Percentiles rank a stretch among this genome's conserved stretches.
phyloP scores from a whole-genome alignment of 2,329 filamentous ascomycete species.

The Metarhizium album region DNA sequence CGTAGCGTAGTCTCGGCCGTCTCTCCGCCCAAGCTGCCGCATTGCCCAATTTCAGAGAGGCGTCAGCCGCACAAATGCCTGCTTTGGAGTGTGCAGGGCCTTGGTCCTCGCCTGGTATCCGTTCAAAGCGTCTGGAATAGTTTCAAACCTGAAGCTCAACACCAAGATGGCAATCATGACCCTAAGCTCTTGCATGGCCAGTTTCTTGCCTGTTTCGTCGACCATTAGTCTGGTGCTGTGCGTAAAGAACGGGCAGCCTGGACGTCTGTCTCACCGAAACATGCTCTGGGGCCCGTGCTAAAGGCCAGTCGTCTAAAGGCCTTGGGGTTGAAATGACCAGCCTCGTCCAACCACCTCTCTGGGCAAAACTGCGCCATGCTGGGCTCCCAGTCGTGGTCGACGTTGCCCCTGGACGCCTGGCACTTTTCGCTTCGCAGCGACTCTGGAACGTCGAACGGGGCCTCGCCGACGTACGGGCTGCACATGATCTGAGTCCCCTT shows the following conservation, averaged over 20 bases:
- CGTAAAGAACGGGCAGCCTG: too few species aligned
- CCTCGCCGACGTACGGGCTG: background rate
- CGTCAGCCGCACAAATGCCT: constrained; percentile 1
- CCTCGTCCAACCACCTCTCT: constrained; percentile 7
- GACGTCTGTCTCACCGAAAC: background rate
- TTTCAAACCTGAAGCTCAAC: background rate
- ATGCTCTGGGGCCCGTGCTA: background rate
- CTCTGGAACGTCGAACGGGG: constrained; percentile 8
- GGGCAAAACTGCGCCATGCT: constrained; percentile 7
- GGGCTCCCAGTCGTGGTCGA: constrained; percentile 1
- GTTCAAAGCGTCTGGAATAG: constrained; percentile 1
- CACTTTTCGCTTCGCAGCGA: constrained; percentile 5
- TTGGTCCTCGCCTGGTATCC: background rate
- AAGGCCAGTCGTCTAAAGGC: background rate
- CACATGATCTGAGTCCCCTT: constrained; percentile 2
- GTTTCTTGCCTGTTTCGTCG: background rate
- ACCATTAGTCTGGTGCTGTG: background rate
- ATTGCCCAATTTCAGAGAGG: too few species aligned
- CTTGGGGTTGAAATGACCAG: background rate
- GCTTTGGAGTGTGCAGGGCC: background rate
- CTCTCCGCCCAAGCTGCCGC: too few species aligned
- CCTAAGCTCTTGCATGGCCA: constrained; percentile 3
- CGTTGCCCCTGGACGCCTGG: background rate
- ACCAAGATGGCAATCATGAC: background rate
- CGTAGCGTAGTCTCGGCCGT: too few species aligned